phyloP scores from a whole-genome alignment of 2,329 filamentous ascomycete genomes.

The Ophiostoma australiae region DNA sequence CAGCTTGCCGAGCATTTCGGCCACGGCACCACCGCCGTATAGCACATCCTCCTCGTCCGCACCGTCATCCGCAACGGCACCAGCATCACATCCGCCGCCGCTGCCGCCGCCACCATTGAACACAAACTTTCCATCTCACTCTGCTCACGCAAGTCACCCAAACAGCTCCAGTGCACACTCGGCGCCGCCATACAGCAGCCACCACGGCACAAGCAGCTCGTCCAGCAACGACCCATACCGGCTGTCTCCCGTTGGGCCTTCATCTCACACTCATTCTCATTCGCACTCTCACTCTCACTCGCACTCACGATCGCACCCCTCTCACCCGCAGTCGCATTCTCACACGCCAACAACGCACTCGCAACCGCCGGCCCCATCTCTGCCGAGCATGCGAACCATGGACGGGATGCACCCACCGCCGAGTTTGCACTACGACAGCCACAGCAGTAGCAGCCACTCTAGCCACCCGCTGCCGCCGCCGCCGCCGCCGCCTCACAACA shows the following conservation, averaged over 20 bases:
- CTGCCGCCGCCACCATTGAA: constrained; percentile 10
- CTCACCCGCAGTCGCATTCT: neutral
- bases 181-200: constrained; percentile 11
- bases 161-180: constrained; percentile 9
- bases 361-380: constrained; percentile 22
- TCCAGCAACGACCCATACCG: constrained; percentile 28
- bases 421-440: constrained; percentile 4
- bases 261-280: constrained; percentile 14
- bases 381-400: constrained; percentile 32
- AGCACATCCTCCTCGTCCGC: neutral
- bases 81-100: neutral
- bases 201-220: constrained; percentile 1
- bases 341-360: neutral
- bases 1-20: neutral
- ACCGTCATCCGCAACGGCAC: neutral
- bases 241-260: constrained; percentile 24
- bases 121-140: constrained; percentile 7
- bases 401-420: constrained; percentile 28
- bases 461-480: neutral
- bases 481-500: neutral
- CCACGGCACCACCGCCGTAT: neutral
- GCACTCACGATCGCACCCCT: neutral
- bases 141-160: neutral
- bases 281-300: constrained; percentile 12
- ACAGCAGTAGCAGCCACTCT: constrained; percentile 24